Base-by-base conservation (phyloP, 495 filamentous ascomycete genomes). In the Cetradonia linearis region DNA sequence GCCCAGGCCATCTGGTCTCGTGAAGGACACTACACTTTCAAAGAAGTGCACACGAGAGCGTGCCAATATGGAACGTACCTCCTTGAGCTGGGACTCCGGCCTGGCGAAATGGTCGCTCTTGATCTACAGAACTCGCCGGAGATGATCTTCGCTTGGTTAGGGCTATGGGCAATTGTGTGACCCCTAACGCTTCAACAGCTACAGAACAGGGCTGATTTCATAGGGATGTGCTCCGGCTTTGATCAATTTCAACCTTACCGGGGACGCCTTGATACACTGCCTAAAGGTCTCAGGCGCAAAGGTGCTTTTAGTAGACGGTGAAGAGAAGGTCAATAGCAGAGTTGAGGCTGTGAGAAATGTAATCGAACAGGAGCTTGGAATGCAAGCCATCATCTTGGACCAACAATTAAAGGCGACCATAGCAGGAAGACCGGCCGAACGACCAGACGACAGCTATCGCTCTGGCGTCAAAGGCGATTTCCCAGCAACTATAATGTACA, bases 221-320 rank as follows among this genome's bases (percentile, higher is more conserved):
- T 36, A 58, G 56, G 58, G 86, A 1, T 81, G 79, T 37, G 84
- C 81, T 6, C 84, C 86, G 0, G 83, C 86, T 0, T 76, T 85
- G 62, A 85, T 91, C 68, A 92, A 92, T 68, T 82, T 86, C 63
- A 83, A 88, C 65, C 75, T 91, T 1, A 70, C 76, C 28, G 81
- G 80, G 0, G 81, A 86, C 54, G 83, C 83, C 1, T 66, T 91
- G 60, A 58, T 87, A 42, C 86, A 91, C 69, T 90, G 86, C 65
- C 62, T 92, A 62, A 78, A 76, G 60, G 73, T 89, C 48, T 77
- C 77, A 28, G 77, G 74, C 5, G 74, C 81, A 11, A 83, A 76
- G 64, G 53, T 88, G 16, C 65, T 88, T 9, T 63, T 92, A 33
- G 83, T 87, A 11, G 87, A 89, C 64, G 81, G 80, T 31, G 85